Conservation (phyloP, 805 yeast species). For the Metschnikowia reukaufii region DNA sequence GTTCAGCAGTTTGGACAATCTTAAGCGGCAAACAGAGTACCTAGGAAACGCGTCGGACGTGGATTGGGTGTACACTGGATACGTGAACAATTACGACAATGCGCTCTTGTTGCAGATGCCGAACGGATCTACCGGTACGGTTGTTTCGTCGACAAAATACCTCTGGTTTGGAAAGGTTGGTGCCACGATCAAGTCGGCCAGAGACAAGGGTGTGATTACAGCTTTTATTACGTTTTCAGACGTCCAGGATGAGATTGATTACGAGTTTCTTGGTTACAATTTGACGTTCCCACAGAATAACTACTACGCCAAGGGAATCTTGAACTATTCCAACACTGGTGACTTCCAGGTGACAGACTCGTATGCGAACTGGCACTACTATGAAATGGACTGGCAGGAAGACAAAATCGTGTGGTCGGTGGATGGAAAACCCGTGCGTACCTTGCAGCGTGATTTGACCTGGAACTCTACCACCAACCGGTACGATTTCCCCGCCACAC, state of each 20-base stretch:
- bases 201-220: conserved; percentile 75
- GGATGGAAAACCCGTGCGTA: conserved; percentile 68
- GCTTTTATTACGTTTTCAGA: conserved; percentile 81
- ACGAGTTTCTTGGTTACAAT: conserved; percentile 79
- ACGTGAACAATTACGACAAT: conserved; percentile 49
- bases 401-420: conserved; percentile 68
- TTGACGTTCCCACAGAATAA: conserved; percentile 70
- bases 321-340: conserved; percentile 62
- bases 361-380: conserved; percentile 67
- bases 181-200: conserved; percentile 70
- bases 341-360: conserved; percentile 51
- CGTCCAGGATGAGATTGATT: conserved; percentile 89
- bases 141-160: conserved; percentile 72
- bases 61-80: conserved; percentile 73
- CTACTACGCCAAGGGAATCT: conserved; percentile 72
- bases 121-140: conserved; percentile 69
- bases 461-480: conserved; percentile 59
- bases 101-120: conserved; percentile 75
- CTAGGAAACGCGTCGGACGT: conserved; percentile 68
- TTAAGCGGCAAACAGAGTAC: conserved; percentile 38
- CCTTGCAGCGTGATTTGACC: conserved; percentile 59
- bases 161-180: conserved; percentile 87
- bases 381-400: conserved; percentile 80
- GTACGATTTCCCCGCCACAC: conserved; percentile 70
- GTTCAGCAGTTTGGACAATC: conserved; percentile 35